Evolutionary conservation across 129 eudicot genomes (phyloP).

Genomic region (Deinandra increscens): DNA sequence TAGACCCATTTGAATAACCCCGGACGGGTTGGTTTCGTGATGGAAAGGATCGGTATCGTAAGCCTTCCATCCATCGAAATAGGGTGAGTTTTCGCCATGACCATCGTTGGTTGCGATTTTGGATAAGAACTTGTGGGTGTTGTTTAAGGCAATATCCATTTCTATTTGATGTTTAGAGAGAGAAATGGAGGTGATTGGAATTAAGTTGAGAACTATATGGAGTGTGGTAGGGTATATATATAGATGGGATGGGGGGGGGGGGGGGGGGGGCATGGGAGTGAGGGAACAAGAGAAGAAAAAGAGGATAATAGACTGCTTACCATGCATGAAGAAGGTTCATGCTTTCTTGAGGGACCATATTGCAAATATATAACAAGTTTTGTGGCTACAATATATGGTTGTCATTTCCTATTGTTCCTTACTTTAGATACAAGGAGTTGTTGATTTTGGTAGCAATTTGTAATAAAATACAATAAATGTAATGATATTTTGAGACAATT

Average conservation of each 20-base stretch:
- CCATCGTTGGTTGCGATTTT: slow-evolving; percentile 52
- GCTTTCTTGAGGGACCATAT: slow-evolving; percentile 24
- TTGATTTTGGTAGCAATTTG: slow-evolving; percentile 26
- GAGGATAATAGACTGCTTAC: slow-evolving; percentile 1
- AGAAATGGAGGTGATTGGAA: slow-evolving; percentile 3
- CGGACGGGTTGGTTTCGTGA: slow-evolving; percentile 37
- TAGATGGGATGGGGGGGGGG: slow-evolving; percentile 14
- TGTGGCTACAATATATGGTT: slow-evolving; percentile 1
- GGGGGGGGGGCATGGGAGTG: background rate
- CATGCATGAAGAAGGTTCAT: slow-evolving; percentile 33
- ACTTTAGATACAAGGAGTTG: slow-evolving; percentile 32
- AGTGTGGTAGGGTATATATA: slow-evolving; percentile 19
- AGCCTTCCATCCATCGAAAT: slow-evolving; percentile 81
- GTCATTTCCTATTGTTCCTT: slow-evolving; percentile 32
- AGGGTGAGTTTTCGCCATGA: slow-evolving; percentile 69
- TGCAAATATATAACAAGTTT: slow-evolving; percentile 14
- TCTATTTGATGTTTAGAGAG: background rate
- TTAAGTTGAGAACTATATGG: slow-evolving; percentile 9
- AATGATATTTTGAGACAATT: background rate
- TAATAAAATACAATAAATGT: background rate
- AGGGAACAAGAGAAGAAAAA: background rate
- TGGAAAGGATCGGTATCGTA: slow-evolving; percentile 54
- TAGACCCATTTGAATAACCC: slow-evolving; percentile 74
- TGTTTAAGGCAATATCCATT: slow-evolving; percentile 25
- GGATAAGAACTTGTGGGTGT: slow-evolving; percentile 37